Evolutionary conservation across 1,139 yeast genomes (phyloP), one percentile per base, ranked within the genome.

Genomic region (Geotrichum candidum): DNA sequence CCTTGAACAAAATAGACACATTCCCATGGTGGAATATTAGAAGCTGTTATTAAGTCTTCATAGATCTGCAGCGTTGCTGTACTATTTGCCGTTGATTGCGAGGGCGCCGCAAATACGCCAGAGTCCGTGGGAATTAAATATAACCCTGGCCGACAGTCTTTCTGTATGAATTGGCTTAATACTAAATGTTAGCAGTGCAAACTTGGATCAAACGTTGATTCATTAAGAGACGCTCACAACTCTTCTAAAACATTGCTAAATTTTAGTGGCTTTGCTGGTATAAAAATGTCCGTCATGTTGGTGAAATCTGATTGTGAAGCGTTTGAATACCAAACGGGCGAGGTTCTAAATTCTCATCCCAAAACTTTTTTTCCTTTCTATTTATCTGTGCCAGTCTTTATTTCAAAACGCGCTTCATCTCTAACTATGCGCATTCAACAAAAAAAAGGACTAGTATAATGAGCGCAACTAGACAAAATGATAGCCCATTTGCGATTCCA

Each of bases 1-100:
- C 62, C 62, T 13, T 55, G 55, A 18, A 60, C 62, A 31, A 60
- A 60, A 51, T 60, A 60, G 3, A 60, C 59, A 31, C 62, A 56
- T 31, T 60, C 59, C 59, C 59, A 60, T 22, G 59, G 22, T 7
- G 59, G 38, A 18, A 33, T 25, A 2, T 25, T 18, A 11, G 62
- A 56, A 11, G 11, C 41, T 13, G 11, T 18, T 4, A 60, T 41
- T 27, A 56, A 35, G 33, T 56, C 57, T 31, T 27, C 10, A 48
- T 35, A 56, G n/a, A 35, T 3, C 4, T 23, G 33, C 1, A 27
- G 10, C 3, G 53, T 55, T 15, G 33, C 57, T 11, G 11, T 23
- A 2, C 18, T n/a, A 23, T 11, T 33, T 45, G 15, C 25, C 2
- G 15, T 11, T 31, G 31, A 4, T 3, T 46, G 23, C 31, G 51